Evolutionary conservation across 1,284 basidiomycete genomes (phyloP).

Genomic region (Boletus smithii): DNA sequence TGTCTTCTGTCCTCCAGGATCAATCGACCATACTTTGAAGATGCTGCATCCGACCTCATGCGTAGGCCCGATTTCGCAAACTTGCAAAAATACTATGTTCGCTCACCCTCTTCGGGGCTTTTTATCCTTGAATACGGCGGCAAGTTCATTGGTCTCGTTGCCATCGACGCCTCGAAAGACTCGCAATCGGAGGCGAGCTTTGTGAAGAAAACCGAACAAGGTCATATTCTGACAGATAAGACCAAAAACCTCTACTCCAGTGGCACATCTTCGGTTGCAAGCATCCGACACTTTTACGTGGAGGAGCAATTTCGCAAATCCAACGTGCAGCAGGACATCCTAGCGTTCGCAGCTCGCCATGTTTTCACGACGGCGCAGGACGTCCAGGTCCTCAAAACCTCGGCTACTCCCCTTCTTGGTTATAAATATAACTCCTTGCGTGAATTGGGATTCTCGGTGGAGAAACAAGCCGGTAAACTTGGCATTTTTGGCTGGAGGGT

Average conservation of each 20-base stretch:
- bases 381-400: conserved; percentile 45
- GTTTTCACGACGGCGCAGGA: conserved; percentile 48
- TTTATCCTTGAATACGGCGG: conserved; percentile 65
- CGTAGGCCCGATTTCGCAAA: conserved; percentile 56
- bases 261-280: conserved; percentile 47
- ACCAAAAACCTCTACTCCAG: conserved; percentile 22
- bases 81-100: conserved; percentile 55
- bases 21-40: conserved; percentile 68
- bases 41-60: conserved; percentile 50
- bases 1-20: conserved; percentile 43
- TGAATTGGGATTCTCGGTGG: conserved; percentile 50
- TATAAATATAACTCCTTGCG: conserved; percentile 49
- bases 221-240: conserved; percentile 13
- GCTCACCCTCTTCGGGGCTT: conserved; percentile 57
- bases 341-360: conserved; percentile 54
- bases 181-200: conserved; percentile 30
- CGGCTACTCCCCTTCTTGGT: conserved; percentile 48
- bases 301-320: conserved; percentile 59
- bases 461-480: conserved; percentile 40
- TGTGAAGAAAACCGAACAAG: conserved; percentile 24
- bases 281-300: conserved; percentile 76
- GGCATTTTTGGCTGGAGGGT: conserved; percentile 58
- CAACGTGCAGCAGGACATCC: conserved; percentile 63
- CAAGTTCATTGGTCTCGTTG: conserved; percentile 65
- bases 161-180: conserved; percentile 57